Evolutionary conservation across 2,329 filamentous ascomycete genomes (phyloP), one percentile per base, ranked within the genome.

Genomic region (Neoarthrinium moseri): DNA sequence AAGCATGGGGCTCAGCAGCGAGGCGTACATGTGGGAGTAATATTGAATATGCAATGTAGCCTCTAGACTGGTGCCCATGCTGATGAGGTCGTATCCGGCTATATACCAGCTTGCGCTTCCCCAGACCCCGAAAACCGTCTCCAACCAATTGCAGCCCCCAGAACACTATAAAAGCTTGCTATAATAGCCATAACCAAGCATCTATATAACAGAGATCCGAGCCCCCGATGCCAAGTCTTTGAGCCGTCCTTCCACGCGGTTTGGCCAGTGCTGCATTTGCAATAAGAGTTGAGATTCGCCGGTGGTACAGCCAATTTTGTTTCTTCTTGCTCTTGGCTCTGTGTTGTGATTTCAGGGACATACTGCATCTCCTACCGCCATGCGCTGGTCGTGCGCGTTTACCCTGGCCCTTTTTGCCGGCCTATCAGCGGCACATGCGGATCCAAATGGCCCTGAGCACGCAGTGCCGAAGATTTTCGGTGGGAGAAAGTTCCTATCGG

Each of bases 1-100:
- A 38, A 24, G 22, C 8, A 24, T 24, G 26, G 22, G 21, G 13
- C 21, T n/a, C 20, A 38, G 13, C 10, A 3, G 35, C 21, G 26
- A n/a, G 20, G 12, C 20, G 26, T 23, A 38, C 10, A 20, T 24
- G 20, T 20, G 33, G 35, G n/a, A 22, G 10, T 15, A 38, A 7
- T 23, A 38, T 35, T n/a, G n/a, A 35, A 26, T 20, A 40, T 38
- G 27, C 45, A 47, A 34, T 32, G 48, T 46, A 42, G 45, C 51
- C 49, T 29, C 24, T n/a, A 34, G n/a, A n/a, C n/a, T n/a, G n/a
- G n/a, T n/a, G n/a, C n/a, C 32, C 32, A 15, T 56, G 55, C 53
- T 48, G 50, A 41, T 43, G 53, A 51, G 51, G 59, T 60, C 56
- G 59, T 50, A 62, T 60, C 59, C 59, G 59, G 57, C 44, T 60